These are phyloP conservation scores for Colletotrichum chrysophilum DNA, from an alignment of 2,329 filamentous ascomycete genomes.

Conservation along the genomic window DNA sequence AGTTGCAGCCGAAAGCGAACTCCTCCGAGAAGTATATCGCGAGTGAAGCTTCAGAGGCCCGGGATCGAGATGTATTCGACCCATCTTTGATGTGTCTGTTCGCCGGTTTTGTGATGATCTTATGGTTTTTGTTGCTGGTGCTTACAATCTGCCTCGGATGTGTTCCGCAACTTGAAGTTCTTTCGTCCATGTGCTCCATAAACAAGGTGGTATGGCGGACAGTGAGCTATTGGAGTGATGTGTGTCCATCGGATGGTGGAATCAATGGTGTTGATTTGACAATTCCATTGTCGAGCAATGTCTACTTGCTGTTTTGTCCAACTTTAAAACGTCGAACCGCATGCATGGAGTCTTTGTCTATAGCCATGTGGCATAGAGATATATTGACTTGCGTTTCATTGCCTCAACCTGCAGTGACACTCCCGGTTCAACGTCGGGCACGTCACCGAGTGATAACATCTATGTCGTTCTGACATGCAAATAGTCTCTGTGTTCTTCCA, in stretches of 20 bases:
- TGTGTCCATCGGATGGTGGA: background rate
- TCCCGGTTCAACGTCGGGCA: fast-evolving
- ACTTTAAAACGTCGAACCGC: background rate
- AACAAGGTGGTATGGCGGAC: background rate
- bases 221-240: background rate
- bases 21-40: background rate
- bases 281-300: background rate
- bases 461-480: background rate
- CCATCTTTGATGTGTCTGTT: background rate
- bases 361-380: background rate
- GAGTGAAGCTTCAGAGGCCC: background rate
- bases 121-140: background rate
- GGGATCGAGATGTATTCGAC: background rate
- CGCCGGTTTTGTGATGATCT: background rate
- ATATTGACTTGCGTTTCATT: background rate
- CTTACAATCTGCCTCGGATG: background rate
- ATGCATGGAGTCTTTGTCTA: background rate
- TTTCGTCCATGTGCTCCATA: background rate
- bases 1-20: background rate
- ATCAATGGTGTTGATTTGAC: background rate
- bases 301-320: background rate
- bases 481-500: background rate
- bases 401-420: background rate
- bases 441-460: background rate
- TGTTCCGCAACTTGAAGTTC: background rate